Conservation (phyloP, 208 protist species). For the Novymonas esmeraldas region DNA sequence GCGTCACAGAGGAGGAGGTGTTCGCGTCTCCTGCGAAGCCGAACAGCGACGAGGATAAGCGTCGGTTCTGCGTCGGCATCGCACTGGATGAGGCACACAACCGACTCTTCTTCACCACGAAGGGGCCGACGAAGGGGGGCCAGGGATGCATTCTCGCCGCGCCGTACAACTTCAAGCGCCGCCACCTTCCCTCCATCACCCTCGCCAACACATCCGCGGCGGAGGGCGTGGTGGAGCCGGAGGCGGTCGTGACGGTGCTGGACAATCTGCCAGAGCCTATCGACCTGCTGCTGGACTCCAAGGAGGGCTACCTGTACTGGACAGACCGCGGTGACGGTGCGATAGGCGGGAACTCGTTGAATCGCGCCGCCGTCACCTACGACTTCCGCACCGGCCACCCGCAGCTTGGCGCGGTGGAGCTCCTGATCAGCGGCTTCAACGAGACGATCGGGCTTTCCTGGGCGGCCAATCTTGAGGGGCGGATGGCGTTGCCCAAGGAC, state of each 20-base stretch:
- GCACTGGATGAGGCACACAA: conserved; percentile 44
- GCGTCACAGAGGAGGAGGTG: conserved; percentile 9
- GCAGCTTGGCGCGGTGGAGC: conserved; percentile 30
- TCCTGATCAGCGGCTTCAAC: conserved; percentile 37
- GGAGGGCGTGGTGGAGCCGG: conserved; percentile 43
- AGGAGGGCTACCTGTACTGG: conserved; percentile 46
- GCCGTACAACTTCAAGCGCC: conserved; percentile 38
- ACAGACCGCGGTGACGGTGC: conserved; percentile 41
- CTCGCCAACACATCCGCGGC: conserved; percentile 14
- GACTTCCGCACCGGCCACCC: conserved; percentile 16
- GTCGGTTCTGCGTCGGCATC: conserved; percentile 46
- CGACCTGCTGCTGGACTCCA: conserved; percentile 40
- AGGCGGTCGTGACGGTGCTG: conserved; percentile 24
- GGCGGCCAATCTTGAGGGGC: conserved; percentile 29
- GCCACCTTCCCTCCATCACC: conserved; percentile 29
- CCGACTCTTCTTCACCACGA: conserved; percentile 47
- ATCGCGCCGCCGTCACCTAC: conserved; percentile 33
- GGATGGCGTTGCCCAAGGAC: neutral
- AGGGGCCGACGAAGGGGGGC: conserved; percentile 44
- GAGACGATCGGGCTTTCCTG: conserved; percentile 49
- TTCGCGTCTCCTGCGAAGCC: conserved; percentile 12
- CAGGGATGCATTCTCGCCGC: conserved; percentile 41
- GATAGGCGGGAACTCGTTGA: conserved; percentile 44
- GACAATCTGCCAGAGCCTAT: conserved; percentile 46
- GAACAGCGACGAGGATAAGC: conserved; percentile 37